Evolutionary conservation across 108 stramenopile genomes (phyloP).

Genomic region (Ochromonas danica): DNA sequence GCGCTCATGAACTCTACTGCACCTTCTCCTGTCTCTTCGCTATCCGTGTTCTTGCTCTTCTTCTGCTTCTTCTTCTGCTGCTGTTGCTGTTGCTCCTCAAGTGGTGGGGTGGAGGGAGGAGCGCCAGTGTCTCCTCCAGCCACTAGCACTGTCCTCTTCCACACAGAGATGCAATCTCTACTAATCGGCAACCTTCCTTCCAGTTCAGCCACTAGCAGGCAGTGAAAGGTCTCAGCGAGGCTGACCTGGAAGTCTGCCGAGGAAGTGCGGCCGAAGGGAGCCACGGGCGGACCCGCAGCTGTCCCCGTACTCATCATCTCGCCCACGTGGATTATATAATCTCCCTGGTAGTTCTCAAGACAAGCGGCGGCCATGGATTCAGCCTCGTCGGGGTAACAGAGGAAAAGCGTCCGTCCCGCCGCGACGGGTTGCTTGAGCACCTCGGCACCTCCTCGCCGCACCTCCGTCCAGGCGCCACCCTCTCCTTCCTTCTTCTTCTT

Average conservation of each 20-base stretch:
- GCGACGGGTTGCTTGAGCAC: conserved; percentile 24
- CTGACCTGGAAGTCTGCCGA: conserved; percentile 37
- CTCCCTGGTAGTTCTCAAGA: conserved; percentile 18
- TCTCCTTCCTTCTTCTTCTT: not conserved
- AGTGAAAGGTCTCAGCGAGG: not conserved
- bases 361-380: conserved; percentile 47
- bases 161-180: conserved; percentile 16
- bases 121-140: not conserved
- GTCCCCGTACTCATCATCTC: conserved; percentile 45
- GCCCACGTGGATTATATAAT: conserved; percentile 43
- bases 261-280: conserved; percentile 49
- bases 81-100: not conserved
- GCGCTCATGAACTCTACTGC: not conserved
- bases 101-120: not conserved
- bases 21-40: not conserved
- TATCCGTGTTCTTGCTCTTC: not conserved
- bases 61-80: not conserved
- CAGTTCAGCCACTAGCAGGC: conserved; percentile 1
- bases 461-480: conserved; percentile 1
- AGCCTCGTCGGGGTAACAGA: conserved; percentile 51
- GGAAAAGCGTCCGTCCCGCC: conserved; percentile 28
- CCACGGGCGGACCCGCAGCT: conserved; percentile 35
- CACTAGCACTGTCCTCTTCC: not conserved
- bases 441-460: conserved; percentile 46
- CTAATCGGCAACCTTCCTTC: not conserved